Conservation (phyloP, 2,329 filamentous ascomycete genomes). For the Talaromyces sp. region DNA sequence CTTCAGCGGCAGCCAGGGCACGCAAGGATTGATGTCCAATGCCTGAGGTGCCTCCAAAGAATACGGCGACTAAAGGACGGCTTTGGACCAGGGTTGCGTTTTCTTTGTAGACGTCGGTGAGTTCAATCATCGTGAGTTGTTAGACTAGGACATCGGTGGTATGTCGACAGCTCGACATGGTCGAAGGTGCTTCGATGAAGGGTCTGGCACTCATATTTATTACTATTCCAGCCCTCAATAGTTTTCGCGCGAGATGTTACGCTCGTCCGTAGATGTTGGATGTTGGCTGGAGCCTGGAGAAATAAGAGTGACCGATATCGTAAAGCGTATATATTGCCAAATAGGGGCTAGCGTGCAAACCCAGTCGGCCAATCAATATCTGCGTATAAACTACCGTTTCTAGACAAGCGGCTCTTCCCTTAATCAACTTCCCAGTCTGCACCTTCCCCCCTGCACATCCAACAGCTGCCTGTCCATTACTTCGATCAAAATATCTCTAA, state of each 20-base stretch:
- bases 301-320: not conserved
- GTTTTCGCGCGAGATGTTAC: not conserved
- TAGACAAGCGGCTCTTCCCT: not conserved
- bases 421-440: no score
- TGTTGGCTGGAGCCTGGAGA: not conserved
- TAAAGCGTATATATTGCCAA: not conserved
- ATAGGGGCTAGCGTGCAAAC: not conserved
- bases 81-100: constrained; percentile 7
- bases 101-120: constrained; percentile 3
- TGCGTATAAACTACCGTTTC: not conserved
- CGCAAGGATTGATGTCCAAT: constrained; percentile 9
- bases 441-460: no score
- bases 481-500: not conserved
- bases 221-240: not conserved
- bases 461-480: not conserved
- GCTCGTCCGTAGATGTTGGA: no score
- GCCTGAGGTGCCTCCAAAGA: constrained; percentile 11
- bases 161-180: not conserved
- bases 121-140: constrained; percentile 4
- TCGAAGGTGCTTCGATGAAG: not conserved
- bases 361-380: not conserved
- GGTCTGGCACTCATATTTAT: not conserved
- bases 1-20: constrained; percentile 8
- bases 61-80: constrained; percentile 11
- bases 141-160: not conserved